Evolutionary conservation across 2,329 filamentous ascomycete genomes (phyloP).

Genomic region (Fusarium incarnatum): DNA sequence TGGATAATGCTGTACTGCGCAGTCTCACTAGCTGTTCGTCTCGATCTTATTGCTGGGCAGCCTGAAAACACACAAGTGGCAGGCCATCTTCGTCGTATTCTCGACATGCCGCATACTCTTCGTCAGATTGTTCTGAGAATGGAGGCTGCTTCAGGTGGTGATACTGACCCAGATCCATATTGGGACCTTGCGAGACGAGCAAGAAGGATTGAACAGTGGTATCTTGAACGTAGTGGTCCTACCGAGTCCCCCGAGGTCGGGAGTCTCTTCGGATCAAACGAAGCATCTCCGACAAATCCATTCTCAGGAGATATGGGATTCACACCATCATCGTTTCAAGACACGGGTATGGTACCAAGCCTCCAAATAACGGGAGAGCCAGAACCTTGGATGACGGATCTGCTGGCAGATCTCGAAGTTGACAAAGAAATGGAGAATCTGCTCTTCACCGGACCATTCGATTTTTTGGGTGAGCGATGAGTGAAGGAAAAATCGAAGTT

Average conservation of each 20-base stretch:
- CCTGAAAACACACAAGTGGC: constrained; percentile 41
- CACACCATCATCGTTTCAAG: constrained; percentile 18
- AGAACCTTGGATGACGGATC: constrained; percentile 32
- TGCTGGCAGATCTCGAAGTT: constrained; percentile 34
- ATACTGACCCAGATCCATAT: constrained; percentile 43
- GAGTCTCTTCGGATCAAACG: constrained; percentile 31
- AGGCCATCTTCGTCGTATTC: constrained; percentile 46
- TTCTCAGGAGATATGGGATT: constrained; percentile 20
- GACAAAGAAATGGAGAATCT: constrained; percentile 34
- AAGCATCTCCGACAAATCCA: constrained; percentile 23
- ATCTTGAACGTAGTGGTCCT: constrained; percentile 31
- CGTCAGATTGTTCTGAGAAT: constrained; percentile 48
- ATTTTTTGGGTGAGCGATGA: constrained; percentile 35
- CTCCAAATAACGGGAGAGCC: constrained; percentile 29
- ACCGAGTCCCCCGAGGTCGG: constrained; percentile 30
- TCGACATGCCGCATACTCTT: constrained; percentile 47
- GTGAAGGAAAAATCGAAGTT: too few species aligned
- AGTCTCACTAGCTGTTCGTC: constrained; percentile 45
- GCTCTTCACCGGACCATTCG: constrained; percentile 38
- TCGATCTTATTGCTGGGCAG: constrained; percentile 49
- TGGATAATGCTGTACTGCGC: constrained; percentile 51
- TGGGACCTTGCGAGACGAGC: constrained; percentile 40
- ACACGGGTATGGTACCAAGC: constrained; percentile 23
- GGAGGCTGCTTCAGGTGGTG: constrained; percentile 36
- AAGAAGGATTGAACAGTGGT: constrained; percentile 40